These are phyloP conservation scores for Hibiscus mutabilis DNA, from an alignment of 345 rosid genomes.

Conservation along the genomic window DNA sequence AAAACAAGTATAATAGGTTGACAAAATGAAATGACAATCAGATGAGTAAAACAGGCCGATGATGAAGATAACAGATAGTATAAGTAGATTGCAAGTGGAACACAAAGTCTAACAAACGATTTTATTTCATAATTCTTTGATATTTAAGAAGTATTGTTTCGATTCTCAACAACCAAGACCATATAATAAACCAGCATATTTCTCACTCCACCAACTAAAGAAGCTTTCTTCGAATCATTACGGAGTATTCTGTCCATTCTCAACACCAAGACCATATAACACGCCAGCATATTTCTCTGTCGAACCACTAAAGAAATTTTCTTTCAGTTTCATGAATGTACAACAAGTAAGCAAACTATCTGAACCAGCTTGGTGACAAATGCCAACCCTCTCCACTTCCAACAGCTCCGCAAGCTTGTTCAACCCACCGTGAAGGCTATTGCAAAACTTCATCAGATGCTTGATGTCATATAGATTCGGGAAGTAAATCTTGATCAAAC, in stretches of 20 bases:
- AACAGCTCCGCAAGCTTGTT: constrained; percentile 65
- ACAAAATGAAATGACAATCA: neutral
- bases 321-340: constrained; percentile 67
- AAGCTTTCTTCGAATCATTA: constrained; percentile 42
- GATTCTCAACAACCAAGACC: constrained; percentile 64
- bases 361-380: constrained; percentile 76
- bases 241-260: constrained; percentile 44
- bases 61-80: neutral
- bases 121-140: constrained; percentile 13
- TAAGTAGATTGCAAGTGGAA: neutral
- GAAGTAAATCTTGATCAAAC: constrained; percentile 45
- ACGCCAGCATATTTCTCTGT: constrained; percentile 63
- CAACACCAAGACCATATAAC: constrained; percentile 67
- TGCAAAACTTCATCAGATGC: constrained; percentile 64
- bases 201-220: constrained; percentile 52
- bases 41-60: neutral
- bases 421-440: constrained; percentile 73
- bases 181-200: constrained; percentile 62
- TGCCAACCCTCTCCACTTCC: constrained; percentile 62
- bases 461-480: constrained; percentile 62
- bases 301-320: constrained; percentile 54
- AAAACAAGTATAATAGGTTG: neutral
- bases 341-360: constrained; percentile 76
- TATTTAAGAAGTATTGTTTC: constrained; percentile 34
- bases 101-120: constrained; percentile 6